Conservation (phyloP, 2,329 filamentous ascomycete species). For the Colletotrichum acutatum region DNA sequence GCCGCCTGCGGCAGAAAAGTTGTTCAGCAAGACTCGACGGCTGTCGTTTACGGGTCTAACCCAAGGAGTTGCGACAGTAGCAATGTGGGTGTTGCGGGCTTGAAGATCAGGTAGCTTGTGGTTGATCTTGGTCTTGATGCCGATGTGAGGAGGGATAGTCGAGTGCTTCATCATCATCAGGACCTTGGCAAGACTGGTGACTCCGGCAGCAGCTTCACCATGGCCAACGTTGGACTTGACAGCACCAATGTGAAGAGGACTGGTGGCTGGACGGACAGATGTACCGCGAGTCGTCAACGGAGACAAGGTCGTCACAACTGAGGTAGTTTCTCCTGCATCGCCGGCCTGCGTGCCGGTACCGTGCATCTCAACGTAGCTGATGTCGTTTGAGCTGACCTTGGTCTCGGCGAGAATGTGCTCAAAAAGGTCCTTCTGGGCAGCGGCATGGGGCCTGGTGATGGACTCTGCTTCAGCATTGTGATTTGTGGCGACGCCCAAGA, state of each 20-base stretch:
- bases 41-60: constrained; percentile 56
- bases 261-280: constrained; percentile 16
- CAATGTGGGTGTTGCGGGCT: constrained; percentile 67
- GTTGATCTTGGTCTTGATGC: constrained; percentile 74
- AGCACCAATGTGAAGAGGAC: constrained; percentile 40
- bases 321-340: constrained; percentile 39
- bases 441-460: constrained; percentile 47
- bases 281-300: constrained; percentile 37
- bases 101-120: constrained; percentile 67
- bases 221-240: constrained; percentile 38
- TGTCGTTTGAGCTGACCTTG: constrained; percentile 61
- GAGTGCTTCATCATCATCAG: constrained; percentile 31
- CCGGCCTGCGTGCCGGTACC: constrained; percentile 51
- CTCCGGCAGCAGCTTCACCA: constrained; percentile 26
- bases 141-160: constrained; percentile 57
- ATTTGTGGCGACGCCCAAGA: constrained; percentile 49
- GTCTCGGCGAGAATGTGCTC: constrained; percentile 48
- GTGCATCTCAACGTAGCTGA: constrained; percentile 57
- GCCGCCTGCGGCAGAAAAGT: constrained; percentile 77
- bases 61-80: constrained; percentile 62
- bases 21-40: constrained; percentile 68
- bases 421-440: constrained; percentile 53
- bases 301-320: constrained; percentile 41
- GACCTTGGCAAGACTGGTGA: constrained; percentile 33
- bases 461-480: constrained; percentile 54